Percentiles rank a stretch among this genome's conserved stretches.
Conservation (phyloP, 139 green algal genomes). For the Chlamydomonas sphaeroides region DNA sequence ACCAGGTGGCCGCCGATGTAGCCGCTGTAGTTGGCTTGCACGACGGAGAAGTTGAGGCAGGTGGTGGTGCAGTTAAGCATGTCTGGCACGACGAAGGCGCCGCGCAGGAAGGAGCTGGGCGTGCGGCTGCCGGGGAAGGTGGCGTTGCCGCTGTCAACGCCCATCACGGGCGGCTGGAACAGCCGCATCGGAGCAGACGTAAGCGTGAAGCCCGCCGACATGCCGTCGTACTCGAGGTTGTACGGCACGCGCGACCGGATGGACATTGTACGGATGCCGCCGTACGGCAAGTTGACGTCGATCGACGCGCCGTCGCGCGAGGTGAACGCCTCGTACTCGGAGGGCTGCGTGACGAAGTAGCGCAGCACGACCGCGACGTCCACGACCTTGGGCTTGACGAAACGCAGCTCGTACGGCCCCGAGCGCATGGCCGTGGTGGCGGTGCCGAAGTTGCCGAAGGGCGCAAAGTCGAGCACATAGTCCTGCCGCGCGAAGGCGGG, state of each 20-base stretch:
- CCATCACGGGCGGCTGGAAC: background rate
- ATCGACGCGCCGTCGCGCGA: too few relatives aligned
- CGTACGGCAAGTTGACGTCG: too few relatives aligned
- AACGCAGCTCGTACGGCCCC: constrained; percentile 10
- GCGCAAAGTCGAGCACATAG: constrained; percentile 23
- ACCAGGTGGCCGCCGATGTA: background rate
- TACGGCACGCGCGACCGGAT: too few relatives aligned
- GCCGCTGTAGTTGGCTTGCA: constrained; percentile 12
- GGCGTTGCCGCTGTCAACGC: constrained; percentile 1
- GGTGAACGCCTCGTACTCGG: too few relatives aligned
- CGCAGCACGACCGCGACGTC: constrained; percentile 20
- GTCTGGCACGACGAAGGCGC: background rate
- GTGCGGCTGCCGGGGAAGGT: constrained; percentile 19
- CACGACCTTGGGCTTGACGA: constrained; percentile 36
- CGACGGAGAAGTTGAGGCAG: background rate
- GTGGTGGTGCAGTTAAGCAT: background rate
- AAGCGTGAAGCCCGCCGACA: too few relatives aligned
- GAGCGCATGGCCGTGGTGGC: background rate
- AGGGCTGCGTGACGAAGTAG: background rate
- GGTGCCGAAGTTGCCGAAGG: constrained; percentile 18
- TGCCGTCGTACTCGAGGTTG: too few relatives aligned
- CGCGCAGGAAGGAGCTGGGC: background rate
- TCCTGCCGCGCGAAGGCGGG: background rate
- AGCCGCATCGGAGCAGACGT: background rate
- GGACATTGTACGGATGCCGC: too few relatives aligned